Evolutionary conservation across 108 stramenopile genomes (phyloP).

Genomic region (Skeletonema potamos): DNA sequence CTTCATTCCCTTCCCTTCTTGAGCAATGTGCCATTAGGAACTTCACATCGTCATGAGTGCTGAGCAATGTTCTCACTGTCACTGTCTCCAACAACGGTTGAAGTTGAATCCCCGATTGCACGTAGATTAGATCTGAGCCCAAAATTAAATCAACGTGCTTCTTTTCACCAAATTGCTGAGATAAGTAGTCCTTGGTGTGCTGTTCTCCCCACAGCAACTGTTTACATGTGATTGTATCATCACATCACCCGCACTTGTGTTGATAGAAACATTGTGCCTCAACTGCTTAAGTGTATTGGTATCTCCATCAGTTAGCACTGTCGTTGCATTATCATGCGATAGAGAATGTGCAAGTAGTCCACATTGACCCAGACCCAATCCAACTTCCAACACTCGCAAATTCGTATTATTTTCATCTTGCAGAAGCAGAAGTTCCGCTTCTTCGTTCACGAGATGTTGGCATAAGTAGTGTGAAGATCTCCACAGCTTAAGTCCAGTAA

Average conservation of each 20-base stretch:
- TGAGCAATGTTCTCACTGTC: constrained; percentile 4
- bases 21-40: constrained; percentile 36
- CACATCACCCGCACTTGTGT: constrained; percentile 3
- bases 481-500: constrained; percentile 75
- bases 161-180: background rate
- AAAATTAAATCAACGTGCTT: constrained; percentile 31
- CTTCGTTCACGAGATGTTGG: constrained; percentile 38
- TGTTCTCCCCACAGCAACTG: constrained; percentile 50
- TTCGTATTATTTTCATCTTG: background rate
- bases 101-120: constrained; percentile 17
- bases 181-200: constrained; percentile 15
- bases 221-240: constrained; percentile 11
- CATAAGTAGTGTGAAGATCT: constrained; percentile 58
- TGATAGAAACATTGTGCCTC: constrained; percentile 47
- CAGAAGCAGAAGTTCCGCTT: background rate
- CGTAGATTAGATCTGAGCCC: constrained; percentile 33
- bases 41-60: constrained; percentile 1
- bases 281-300: constrained; percentile 52
- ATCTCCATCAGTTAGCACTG: constrained; percentile 67
- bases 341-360: constrained; percentile 49
- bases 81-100: constrained; percentile 27
- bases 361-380: constrained; percentile 36
- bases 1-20: constrained; percentile 27
- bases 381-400: constrained; percentile 22
- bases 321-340: constrained; percentile 19